Base-by-base conservation (phyloP, 2,329 filamentous ascomycete genomes). In the Zymoseptoria crescenta region DNA sequence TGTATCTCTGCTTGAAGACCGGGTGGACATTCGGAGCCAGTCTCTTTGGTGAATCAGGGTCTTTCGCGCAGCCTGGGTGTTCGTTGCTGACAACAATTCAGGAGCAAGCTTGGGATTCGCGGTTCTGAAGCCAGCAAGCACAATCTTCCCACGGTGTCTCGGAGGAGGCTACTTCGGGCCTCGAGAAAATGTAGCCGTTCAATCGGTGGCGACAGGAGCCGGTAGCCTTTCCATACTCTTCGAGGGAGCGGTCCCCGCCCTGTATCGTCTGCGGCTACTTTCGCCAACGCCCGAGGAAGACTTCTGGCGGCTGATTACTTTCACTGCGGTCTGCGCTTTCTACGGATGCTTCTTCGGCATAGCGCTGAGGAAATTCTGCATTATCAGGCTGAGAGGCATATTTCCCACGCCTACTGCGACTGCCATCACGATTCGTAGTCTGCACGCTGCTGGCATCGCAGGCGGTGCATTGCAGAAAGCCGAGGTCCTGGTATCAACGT, bases 301-400 rank as follows among this genome's bases (percentile, higher is more conserved):
- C 66, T 84, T 84, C 64, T 79, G 78, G 59, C 76, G 81, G 50
- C 79, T 87, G 52, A 74, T 85, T 58, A 82, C 82, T 20, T 77
- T 87, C 63, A 85, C 83, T 0, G 74, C 84, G 41, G 80, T 84
- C 54, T 82, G 81, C 59, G 81, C 81, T 20, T 84, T 84, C 72
- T 86, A 85, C 69, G 84, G 84, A 13, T 77, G 86, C 59, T 85
- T 85, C 70, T 85, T 85, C 64, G 82, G 82, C 56, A 83, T 83
- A 0, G 83, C 84, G 7, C 77, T 64, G 49, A 81, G 84, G 58
- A 85, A 84, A 68, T 86, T 87, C 74, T 87, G 86, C 74, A 80
- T 87, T 69, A 80, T 86, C 69, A 81, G 85, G 69, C 74, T 84
- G 28, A 79, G 78, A 57, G 75, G 85, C 49, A 76, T 84, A 57